phyloP scores from a whole-genome alignment of 2,329 filamentous ascomycete genomes.

The Venturia carpophila region DNA sequence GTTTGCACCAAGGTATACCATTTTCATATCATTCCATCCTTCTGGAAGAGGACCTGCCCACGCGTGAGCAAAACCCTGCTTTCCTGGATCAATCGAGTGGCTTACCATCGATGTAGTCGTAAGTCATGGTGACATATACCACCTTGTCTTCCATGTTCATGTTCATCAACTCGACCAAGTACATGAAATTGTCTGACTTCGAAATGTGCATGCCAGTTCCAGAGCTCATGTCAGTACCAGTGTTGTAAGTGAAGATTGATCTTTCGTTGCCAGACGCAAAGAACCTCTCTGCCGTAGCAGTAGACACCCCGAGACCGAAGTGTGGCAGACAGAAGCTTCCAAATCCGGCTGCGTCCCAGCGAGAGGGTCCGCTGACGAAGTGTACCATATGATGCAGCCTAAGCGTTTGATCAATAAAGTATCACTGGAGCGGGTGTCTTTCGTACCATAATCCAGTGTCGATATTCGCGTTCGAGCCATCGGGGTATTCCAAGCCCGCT shows the following conservation, averaged over 20 bases:
- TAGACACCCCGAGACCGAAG: background rate
- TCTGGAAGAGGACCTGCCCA: background rate
- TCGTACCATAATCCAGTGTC: slow-evolving; percentile 16
- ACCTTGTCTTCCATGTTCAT: slow-evolving; percentile 17
- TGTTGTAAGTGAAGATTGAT: slow-evolving; percentile 2
- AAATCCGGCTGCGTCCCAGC: slow-evolving; percentile 4
- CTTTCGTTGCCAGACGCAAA: slow-evolving; percentile 17
- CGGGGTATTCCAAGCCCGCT: slow-evolving; percentile 15
- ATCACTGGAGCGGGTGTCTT: background rate
- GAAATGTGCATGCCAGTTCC: slow-evolving; percentile 9
- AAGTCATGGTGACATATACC: slow-evolving; percentile 17
- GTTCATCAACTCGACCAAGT: slow-evolving; percentile 18
- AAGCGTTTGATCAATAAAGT: background rate
- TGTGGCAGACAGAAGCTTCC: slow-evolving; percentile 5
- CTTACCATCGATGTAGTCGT: slow-evolving; percentile 15
- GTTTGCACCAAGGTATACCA: slow-evolving; percentile 16
- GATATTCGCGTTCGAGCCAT: slow-evolving; percentile 16
- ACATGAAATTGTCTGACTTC: slow-evolving; percentile 14
- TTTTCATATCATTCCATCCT: slow-evolving; percentile 12
- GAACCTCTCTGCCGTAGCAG: background rate
- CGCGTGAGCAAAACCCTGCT: background rate
- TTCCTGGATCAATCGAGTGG: background rate
- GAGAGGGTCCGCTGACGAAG: slow-evolving; percentile 13
- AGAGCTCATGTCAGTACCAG: background rate
- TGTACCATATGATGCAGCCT: slow-evolving; percentile 18